A percentile compares a stretch with the other conserved stretches of the same genome.
phyloP scores from a whole-genome alignment of 2,329 filamentous ascomycete species.

The Trichoderma sp. region DNA sequence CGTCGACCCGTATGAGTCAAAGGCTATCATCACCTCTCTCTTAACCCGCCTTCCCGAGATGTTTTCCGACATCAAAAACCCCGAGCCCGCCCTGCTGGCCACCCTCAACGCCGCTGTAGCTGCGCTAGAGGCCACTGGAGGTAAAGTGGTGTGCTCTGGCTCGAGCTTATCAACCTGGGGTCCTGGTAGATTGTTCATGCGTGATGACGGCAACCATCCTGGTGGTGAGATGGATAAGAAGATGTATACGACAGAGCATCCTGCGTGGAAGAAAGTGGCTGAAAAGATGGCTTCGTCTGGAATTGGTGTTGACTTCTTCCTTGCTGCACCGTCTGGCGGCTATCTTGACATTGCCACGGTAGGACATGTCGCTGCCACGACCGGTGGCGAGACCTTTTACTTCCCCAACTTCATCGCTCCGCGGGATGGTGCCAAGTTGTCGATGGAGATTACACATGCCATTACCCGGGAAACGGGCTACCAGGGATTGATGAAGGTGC shows the following conservation, averaged over 20 bases:
- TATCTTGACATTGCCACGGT: conserved; percentile 94
- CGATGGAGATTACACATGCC: conserved; percentile 80
- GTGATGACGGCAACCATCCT: conserved; percentile 84
- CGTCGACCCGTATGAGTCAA: conserved; percentile 89
- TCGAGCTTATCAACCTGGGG: conserved; percentile 89
- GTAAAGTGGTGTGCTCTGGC: conserved; percentile 86
- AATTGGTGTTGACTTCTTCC: conserved; percentile 89
- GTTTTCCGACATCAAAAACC: conserved; percentile 84
- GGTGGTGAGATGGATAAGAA: conserved; percentile 90
- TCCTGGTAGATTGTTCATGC: conserved; percentile 77
- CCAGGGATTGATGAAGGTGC: conserved; percentile 96
- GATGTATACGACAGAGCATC: conserved; percentile 85
- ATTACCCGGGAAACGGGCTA: conserved; percentile 89
- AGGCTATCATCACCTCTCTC: conserved; percentile 83
- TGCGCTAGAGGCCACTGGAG: conserved; percentile 83
- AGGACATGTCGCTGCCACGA: conserved; percentile 79
- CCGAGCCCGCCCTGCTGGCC: conserved; percentile 83
- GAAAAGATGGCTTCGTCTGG: conserved; percentile 85
- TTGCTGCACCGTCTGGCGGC: conserved; percentile 83
- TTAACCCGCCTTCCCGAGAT: conserved; percentile 78
- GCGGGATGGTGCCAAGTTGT: conserved; percentile 79
- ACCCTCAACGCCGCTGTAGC: conserved; percentile 78
- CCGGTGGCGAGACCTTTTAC: conserved; percentile 94
- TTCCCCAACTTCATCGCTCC: conserved; percentile 94
- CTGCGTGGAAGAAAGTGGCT: conserved; percentile 80